phyloP scores from a whole-genome alignment of 108 stramenopile species.

The Skeletonema menzelii region DNA sequence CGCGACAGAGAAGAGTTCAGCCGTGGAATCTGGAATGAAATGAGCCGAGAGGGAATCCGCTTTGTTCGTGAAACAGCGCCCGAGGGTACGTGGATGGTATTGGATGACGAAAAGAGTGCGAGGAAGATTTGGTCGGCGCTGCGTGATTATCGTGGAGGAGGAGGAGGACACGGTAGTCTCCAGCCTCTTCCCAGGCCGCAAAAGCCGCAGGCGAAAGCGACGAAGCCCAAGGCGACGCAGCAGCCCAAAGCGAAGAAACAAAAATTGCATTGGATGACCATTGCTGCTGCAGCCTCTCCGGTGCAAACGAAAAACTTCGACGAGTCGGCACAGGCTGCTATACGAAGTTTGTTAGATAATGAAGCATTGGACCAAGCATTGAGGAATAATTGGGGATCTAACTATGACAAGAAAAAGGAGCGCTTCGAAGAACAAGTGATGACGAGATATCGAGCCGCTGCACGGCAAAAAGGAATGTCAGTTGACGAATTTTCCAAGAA shows the following conservation, averaged over 20 bases:
- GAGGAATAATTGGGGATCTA: neutral
- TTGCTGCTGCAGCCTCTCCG: neutral
- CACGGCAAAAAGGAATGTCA: neutral
- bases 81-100: neutral
- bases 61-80: neutral
- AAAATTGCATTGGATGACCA: neutral
- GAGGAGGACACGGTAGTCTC: neutral
- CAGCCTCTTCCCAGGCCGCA: neutral
- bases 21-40: neutral
- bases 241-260: neutral
- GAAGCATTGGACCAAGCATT: neutral
- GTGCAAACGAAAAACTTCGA: neutral
- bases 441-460: neutral
- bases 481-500: neutral
- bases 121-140: neutral
- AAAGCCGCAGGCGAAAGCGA: neutral
- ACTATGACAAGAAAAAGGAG: neutral
- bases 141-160: neutral
- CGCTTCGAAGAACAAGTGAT: neutral
- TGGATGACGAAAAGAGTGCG: neutral
- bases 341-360: neutral
- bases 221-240: neutral
- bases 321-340: neutral
- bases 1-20: neutral
- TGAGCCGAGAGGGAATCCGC: neutral